Percentiles rank a stretch among this genome's conserved stretches.
These are phyloP conservation scores for Sporothrix globosa DNA, from an alignment of 2,329 filamentous ascomycete species.

Conservation along the genomic window DNA sequence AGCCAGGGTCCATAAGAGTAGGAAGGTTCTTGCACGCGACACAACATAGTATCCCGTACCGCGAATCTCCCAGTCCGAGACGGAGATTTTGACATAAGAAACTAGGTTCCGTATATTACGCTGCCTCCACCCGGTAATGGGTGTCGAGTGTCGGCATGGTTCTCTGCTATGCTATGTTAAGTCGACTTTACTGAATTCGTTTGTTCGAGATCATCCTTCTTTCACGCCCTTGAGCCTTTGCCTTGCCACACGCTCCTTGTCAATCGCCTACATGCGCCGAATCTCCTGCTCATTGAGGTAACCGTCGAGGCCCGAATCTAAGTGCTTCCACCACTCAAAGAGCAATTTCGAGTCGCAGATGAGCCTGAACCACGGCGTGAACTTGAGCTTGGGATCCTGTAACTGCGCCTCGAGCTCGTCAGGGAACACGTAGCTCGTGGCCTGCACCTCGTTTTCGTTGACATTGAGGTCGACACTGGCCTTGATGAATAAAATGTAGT, in stretches of 20 bases:
- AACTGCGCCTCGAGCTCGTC: constrained; percentile 86
- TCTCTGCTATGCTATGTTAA: constrained; percentile 7
- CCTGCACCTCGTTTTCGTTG: constrained; percentile 88
- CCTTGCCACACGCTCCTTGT: background rate
- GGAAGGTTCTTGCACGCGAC: background rate
- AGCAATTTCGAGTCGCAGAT: constrained; percentile 98
- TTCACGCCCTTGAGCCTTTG: background rate
- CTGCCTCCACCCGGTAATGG: background rate
- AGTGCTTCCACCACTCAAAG: constrained; percentile 93
- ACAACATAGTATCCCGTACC: background rate
- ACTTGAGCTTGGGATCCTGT: constrained; percentile 74
- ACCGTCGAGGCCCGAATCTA: constrained; percentile 79
- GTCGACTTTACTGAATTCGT: constrained; percentile 14
- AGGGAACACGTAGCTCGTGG: constrained; percentile 79
- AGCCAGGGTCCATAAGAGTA: background rate
- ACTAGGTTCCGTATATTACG: constrained; percentile 2
- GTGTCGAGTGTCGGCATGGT: background rate
- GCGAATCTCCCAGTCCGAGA: too few species aligned
- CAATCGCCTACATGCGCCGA: constrained; percentile 69
- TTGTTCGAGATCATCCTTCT: background rate
- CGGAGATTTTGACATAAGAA: background rate
- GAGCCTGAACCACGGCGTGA: constrained; percentile 99
- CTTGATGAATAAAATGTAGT: constrained; percentile 99
- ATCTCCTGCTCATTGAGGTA: constrained; percentile 86
- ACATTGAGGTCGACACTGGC: constrained; percentile 80